Conservation (phyloP, 495 filamentous ascomycete genomes). For the Staphylotrichum tortipilum region DNA sequence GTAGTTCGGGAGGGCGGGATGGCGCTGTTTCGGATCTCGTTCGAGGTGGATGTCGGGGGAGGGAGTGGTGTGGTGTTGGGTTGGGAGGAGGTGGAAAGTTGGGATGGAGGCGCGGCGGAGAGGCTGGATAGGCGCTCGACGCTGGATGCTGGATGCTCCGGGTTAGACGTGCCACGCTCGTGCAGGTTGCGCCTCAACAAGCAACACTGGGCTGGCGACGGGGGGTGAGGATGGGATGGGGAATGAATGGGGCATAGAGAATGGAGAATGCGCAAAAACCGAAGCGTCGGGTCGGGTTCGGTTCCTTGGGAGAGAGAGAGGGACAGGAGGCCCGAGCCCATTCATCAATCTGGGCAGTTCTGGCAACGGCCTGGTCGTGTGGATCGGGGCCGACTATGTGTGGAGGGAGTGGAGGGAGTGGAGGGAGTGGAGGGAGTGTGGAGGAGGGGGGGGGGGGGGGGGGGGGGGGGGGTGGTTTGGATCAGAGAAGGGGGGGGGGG, state of each 20-base stretch:
- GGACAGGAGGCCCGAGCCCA: conserved; percentile 12
- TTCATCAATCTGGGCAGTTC: conserved; percentile 16
- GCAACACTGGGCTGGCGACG: too few relatives aligned
- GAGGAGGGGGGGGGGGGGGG: too few relatives aligned
- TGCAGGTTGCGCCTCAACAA: too few relatives aligned
- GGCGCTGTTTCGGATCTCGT: not conserved
- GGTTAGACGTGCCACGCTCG: not conserved
- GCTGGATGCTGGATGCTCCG: not conserved
- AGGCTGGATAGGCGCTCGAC: too few relatives aligned
- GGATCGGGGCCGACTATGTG: conserved; percentile 4
- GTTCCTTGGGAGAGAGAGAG: conserved; percentile 8
- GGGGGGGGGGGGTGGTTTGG: not conserved
- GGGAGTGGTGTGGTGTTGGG: too few relatives aligned
- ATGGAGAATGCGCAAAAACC: conserved; percentile 11
- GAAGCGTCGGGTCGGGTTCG: conserved; percentile 5
- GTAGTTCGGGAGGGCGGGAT: not conserved
- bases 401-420: too few relatives aligned
- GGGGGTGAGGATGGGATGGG: not conserved
- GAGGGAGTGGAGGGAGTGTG: too few relatives aligned
- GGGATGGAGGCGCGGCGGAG: not conserved
- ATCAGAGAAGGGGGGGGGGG: conserved; percentile 4
- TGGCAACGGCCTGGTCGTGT: conserved; percentile 7
- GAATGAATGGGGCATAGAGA: not conserved
- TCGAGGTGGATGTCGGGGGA: too few relatives aligned
- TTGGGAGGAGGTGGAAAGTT: not conserved